Base-by-base conservation (phyloP, 2,329 filamentous ascomycete genomes). In the Fusarium anthophilum region DNA sequence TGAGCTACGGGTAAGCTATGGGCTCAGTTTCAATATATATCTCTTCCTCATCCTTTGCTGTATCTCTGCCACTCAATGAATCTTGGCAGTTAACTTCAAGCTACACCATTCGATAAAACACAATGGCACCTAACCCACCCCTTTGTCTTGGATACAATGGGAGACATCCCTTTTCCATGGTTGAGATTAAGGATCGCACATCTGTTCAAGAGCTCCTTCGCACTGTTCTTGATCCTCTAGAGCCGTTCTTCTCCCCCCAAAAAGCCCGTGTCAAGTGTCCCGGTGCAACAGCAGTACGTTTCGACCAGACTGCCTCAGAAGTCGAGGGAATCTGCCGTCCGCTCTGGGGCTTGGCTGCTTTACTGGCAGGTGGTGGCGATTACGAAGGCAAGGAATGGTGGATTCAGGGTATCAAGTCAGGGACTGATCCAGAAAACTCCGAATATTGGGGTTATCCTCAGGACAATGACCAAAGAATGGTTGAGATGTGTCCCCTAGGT, bases 391-490 rank as follows among this genome's bases (percentile, higher is more conserved):
- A 90, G 3, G 83, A 89, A 61, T 89, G 89, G 81, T 81, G 92
- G 89, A 87, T 94, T 41, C 87, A 92, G 69, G 93, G 93, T 8
- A 85, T 95, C 64, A 89, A 90, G 71, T 87, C 90, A 38, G 93
- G 93, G 2, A 94, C 92, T 0, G 90, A 95, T 76, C 92, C 92
- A 0, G 86, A 90, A 50, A 89, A 84, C 66, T 86, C 89, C 0
- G 93, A 95, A 81, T 95, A 91, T 78, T 96, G 93, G 93, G 93
- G 93, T 0, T 91, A 89, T 63, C 92, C 93, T 72, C 87, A 91
- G 73, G 92, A 95, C 78, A 91, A 92, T 65, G 93, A 95, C 78
- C 93, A 95, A 84, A 86, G 93, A 32, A 95, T 95, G 93, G 93
- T 95, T 6, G 93, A 96, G 80, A 94, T 94, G 87, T 95, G 93